These are phyloP conservation scores for Allomyces javanicus DNA, from an alignment of 192 early-diverging fungal species.

Conservation along the genomic window DNA sequence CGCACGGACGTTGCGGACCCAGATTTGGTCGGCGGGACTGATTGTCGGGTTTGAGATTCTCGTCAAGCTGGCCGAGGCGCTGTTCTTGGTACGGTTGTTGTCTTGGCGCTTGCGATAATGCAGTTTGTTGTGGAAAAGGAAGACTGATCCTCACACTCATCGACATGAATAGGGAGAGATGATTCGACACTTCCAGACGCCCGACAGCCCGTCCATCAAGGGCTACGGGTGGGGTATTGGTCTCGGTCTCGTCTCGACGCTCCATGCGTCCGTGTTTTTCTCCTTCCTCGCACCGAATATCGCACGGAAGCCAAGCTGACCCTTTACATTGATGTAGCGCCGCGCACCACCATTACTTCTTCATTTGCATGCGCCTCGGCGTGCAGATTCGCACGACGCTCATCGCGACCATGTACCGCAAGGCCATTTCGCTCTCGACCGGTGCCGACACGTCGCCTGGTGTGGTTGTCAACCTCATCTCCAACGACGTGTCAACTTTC, in stretches of 20 bases:
- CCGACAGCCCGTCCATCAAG: background rate
- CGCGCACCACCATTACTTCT: background rate
- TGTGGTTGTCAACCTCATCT: background rate
- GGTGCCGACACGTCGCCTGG: background rate
- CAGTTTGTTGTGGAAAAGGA: no score
- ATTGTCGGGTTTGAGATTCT: background rate
- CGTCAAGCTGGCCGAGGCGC: background rate
- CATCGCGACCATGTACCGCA: background rate
- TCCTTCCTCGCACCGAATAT: no score
- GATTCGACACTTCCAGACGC: background rate
- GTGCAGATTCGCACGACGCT: background rate
- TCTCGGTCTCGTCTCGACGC: background rate
- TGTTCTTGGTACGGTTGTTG: background rate
- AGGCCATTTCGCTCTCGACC: background rate
- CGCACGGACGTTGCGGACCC: background rate
- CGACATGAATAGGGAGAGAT: background rate
- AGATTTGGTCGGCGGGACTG: background rate
- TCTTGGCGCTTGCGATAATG: no score
- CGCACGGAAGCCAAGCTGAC: no score
- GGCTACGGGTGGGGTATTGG: background rate
- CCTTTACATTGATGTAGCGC: no score
- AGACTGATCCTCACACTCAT: no score
- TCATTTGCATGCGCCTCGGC: background rate
- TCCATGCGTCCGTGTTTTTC: background rate
- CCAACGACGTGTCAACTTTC: background rate